Evolutionary conservation across 108 stramenopile species (phyloP), one percentile per base, ranked within the genome.

Genomic region (Fragilaria radians): DNA sequence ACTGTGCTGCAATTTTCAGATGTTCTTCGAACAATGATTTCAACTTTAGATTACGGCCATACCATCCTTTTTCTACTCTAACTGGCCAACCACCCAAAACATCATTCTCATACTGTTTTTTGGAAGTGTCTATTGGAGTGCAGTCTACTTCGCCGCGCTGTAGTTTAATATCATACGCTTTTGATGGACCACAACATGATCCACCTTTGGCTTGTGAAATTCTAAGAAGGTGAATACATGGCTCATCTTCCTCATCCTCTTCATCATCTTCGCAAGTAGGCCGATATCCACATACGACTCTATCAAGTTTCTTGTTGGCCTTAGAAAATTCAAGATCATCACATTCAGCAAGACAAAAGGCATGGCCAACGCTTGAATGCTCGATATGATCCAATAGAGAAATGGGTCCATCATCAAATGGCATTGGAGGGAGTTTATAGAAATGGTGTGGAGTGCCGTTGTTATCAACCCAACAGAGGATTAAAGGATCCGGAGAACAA

Each of bases 31-130:
- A 68, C 29, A 72, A 70, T 19, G 49, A 18, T 28, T 64, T 67
- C 28, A 65, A 48, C 30, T 58, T 32, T 4, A 33, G 23, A 46
- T 75, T 66, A 7, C 57, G 73, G 3, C 59, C 48, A 27, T 49
- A 22, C 55, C 68, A 74, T 28, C 69, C 46, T 11, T 69, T 46
- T 23, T 81, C 78, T 25, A 79, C 58, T 23, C 70, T 53, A 9
- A 79, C 77, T 5, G 69, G 73, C 82, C 87, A 85, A 45, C 80
- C 87, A 18, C 81, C 80, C 4, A 89, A 34, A 7, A 63, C 51
- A 7, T 32, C n/a, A 11, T 65, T 32, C 19, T 80, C 79, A 56
- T 89, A 89, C 4, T 74, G 62, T 70, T 89, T 89, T 1, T 57
- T 52, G 5, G 79, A 61, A 14, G 80, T 78, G 54, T 84, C 80